Conservation (phyloP, 1,284 basidiomycete species). For the Irpex sp. region DNA sequence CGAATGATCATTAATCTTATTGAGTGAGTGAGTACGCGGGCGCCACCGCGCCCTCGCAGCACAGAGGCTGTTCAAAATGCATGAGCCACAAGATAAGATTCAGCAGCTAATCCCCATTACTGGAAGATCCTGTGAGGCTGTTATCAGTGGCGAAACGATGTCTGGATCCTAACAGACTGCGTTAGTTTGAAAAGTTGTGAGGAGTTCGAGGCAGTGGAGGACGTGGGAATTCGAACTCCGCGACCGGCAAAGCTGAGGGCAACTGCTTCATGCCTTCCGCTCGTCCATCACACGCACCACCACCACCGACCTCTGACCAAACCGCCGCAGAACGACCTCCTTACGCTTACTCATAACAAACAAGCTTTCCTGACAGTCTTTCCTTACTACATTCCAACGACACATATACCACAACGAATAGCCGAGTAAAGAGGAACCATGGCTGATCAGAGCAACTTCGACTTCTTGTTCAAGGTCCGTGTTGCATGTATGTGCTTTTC, state of each 20-base stretch:
- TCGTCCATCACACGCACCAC: slow-evolving; percentile 5
- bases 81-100: too few species aligned
- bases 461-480: slow-evolving; percentile 92
- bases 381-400: slow-evolving; percentile 3
- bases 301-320: slow-evolving; percentile 5
- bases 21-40: too few species aligned
- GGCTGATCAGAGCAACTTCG: slow-evolving; percentile 88
- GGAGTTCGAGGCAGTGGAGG: slow-evolving; percentile 4
- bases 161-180: neutral
- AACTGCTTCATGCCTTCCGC: neutral
- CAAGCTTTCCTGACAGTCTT: slow-evolving; percentile 4
- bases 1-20: too few species aligned
- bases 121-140: neutral
- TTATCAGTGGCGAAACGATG: neutral
- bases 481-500: neutral
- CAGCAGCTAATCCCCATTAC: too few species aligned
- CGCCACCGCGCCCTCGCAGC: too few species aligned
- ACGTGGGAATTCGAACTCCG: slow-evolving; percentile 16
- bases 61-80: too few species aligned
- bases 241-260: slow-evolving; percentile 1
- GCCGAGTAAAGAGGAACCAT: slow-evolving; percentile 37
- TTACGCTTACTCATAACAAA: neutral
- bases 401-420: slow-evolving; percentile 7
- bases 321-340: slow-evolving; percentile 1
- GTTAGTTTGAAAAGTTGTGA: neutral